phyloP scores from a whole-genome alignment of 2,329 filamentous ascomycete species.

The Talaromyces amestolkiae region DNA sequence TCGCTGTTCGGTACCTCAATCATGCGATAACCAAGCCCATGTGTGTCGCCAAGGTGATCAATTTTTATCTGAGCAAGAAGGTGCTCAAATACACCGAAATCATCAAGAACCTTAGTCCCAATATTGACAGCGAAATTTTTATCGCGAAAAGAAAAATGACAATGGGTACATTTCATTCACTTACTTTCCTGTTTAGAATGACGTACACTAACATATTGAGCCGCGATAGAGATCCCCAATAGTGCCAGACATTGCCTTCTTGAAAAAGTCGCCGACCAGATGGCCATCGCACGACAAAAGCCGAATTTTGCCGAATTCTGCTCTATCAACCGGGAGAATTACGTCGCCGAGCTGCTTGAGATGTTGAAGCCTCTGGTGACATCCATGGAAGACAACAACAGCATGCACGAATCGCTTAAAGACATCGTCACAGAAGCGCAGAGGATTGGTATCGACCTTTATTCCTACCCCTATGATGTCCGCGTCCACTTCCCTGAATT shows the following conservation, averaged over 20 bases:
- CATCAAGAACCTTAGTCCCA: slow-evolving; percentile 27
- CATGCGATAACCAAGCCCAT: slow-evolving; percentile 25
- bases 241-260: slow-evolving; percentile 25
- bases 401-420: slow-evolving; percentile 24
- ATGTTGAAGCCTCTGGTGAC: slow-evolving; percentile 27
- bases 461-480: slow-evolving; percentile 29
- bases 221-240: slow-evolving; percentile 22
- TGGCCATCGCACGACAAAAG: slow-evolving; percentile 23
- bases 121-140: slow-evolving; percentile 25
- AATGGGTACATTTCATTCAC: slow-evolving; percentile 22
- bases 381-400: slow-evolving; percentile 2
- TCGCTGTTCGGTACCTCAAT: slow-evolving; percentile 25
- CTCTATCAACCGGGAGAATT: slow-evolving; percentile 22
- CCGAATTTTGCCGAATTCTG: slow-evolving; percentile 28
- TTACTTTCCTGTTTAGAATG: neutral
- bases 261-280: slow-evolving; percentile 23
- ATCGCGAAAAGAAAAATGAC: slow-evolving; percentile 23
- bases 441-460: slow-evolving; percentile 29
- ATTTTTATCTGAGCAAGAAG: slow-evolving; percentile 26
- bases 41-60: slow-evolving; percentile 31
- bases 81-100: slow-evolving; percentile 26
- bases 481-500: slow-evolving; percentile 26
- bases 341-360: slow-evolving; percentile 24
- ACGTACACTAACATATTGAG: neutral
- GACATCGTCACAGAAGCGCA: slow-evolving; percentile 31